Base-by-base conservation (phyloP, 768 basidiomycete genomes). In the Pisolithus marmoratus region DNA sequence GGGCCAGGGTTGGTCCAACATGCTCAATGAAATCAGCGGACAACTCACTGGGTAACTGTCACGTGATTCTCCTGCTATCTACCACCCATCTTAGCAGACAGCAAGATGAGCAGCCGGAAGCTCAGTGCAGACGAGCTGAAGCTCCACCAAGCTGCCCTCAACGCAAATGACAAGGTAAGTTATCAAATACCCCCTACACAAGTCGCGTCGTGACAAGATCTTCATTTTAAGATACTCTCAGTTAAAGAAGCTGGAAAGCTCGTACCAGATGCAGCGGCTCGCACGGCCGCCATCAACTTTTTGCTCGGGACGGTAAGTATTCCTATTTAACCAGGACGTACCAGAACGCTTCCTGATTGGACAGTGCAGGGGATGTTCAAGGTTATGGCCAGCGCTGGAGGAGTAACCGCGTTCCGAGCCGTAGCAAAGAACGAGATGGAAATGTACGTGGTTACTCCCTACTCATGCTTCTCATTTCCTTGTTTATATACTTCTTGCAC, bases 261-360 rank as follows among this genome's bases (percentile, higher is more conserved):
- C 55, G 63, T 82, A 0, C 74, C 87, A 38, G 85, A 89, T 70
- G 68, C 73, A 34, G 70, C 70, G 48, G 76, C 77, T n/a, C 78
- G 88, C 49, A 79, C 81, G 46, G 77, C 74, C 57, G 89, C 90
- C 31, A 75, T 91, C 60, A 94, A 94, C 71, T 87, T 87, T 64
- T 70, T 94, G 48, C 74, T 92, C 19, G 79, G 78, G 17, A 72
- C 76, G 53, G 79, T 76, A 36, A 20, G 65, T 38, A 14, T 0
- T 41, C 17, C 46, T 22, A 5, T 24, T 40, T 29, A 36, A 14
- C 29, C 11, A 24, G 24, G 2, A 46, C 44, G 42, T 17, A 17
- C 24, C 34, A n/a, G n/a, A n/a, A n/a, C n/a, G n/a, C n/a, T 50
- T 26, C 59, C 50, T 54, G 5, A 42, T 47, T 4, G 12, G 26